Base-by-base conservation (phyloP, 106 monocot species). In the Hemerocallis citrina region DNA sequence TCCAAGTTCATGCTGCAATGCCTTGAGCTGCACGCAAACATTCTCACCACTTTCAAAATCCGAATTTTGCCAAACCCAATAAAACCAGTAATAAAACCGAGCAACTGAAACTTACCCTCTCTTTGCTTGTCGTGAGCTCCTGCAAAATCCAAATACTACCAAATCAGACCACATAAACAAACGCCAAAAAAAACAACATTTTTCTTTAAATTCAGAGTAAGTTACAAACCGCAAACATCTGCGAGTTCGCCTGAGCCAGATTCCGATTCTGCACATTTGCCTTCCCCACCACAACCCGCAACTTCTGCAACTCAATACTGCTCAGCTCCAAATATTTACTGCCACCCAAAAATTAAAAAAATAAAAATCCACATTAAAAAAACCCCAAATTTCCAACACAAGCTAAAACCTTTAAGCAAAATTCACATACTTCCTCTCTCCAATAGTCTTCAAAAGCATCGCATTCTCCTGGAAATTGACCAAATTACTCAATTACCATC, bases 401-500 rank as follows among this genome's bases (percentile, higher is more conserved):
- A 0, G 19, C 21, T 36, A 0, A 58, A 56, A 6, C 12, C 22
- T 19, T 37, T 35, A 49, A 22, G 7, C 24, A 16, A 32, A 62
- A 7, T 6, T 40, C 0, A 83, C 67, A 19, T 35, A 92, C 91
- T 66, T 66, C 74, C 45, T 71, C 24, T 71, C 75, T 25, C 20
- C 66, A 29, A 72, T 35, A 39, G 75, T 45, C 67, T 12, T 72
- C 71, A 71, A 38, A 15, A 80, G 55, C 20, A 30, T 21, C 75
- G 62, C 77, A 83, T 86, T 24, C 42, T 28, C 22, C 25, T 83
- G 77, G 20, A 82, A 23, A 4, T 42, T 44, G 17, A 66, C 5
- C 20, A 46, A 82, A 73, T 19, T 79, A 82, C 62, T 76, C 82
- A 68, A 86, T 33, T 70, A 83, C 86, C 13, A 17, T 23, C n/a